These are phyloP conservation scores for Coprinellus micaceus DNA, from an alignment of 768 basidiomycete species.

Conservation along the genomic window DNA sequence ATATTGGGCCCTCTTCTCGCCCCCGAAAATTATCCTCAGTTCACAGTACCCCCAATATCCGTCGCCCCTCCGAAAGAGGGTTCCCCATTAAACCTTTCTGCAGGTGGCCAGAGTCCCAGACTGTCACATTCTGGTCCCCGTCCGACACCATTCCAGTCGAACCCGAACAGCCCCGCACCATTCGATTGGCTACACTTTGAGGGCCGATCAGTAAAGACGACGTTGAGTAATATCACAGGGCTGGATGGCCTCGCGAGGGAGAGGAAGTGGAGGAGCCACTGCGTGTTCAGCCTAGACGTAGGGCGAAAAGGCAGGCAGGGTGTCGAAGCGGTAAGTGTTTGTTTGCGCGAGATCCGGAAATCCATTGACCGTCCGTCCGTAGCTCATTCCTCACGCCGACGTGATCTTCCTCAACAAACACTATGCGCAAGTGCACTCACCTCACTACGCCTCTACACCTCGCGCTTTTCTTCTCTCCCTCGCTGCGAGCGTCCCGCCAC, in stretches of 20 bases:
- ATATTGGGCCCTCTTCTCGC: constrained; percentile 77
- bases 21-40: constrained; percentile 69
- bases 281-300: constrained; percentile 78
- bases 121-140: constrained; percentile 27
- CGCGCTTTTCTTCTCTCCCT: constrained; percentile 76
- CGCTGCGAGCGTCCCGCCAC: constrained; percentile 60
- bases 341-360: constrained; percentile 6
- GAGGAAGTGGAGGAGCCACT: constrained; percentile 78
- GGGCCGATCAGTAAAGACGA: constrained; percentile 75
- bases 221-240: constrained; percentile 72
- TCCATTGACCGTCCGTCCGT: not conserved
- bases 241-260: constrained; percentile 80
- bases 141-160: constrained; percentile 31
- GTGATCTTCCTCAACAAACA: constrained; percentile 75
- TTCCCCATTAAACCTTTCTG: constrained; percentile 33
- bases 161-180: constrained; percentile 64
- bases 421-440: constrained; percentile 61
- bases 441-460: constrained; percentile 60
- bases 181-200: constrained; percentile 89
- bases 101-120: constrained; percentile 26
- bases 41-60: constrained; percentile 21
- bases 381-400: constrained; percentile 83
- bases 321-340: constrained; percentile 69
- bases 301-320: constrained; percentile 73
- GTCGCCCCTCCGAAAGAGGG: constrained; percentile 26